These are phyloP conservation scores for Eucalyptus cloeziana DNA, from an alignment of 345 rosid species.

Conservation along the genomic window DNA sequence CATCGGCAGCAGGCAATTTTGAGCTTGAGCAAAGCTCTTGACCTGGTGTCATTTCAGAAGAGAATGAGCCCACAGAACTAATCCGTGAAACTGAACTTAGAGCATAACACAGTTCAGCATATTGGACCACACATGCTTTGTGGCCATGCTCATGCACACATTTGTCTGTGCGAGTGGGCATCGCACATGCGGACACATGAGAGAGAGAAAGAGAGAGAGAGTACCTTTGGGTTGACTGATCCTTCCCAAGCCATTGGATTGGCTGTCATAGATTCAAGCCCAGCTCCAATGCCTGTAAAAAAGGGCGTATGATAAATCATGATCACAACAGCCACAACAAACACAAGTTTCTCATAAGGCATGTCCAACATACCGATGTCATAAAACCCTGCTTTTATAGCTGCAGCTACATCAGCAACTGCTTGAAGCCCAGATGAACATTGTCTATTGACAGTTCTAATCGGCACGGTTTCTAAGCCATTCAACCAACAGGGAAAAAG, in stretches of 20 bases:
- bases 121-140: not conserved
- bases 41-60: conserved; percentile 21
- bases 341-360: not conserved
- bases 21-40: conserved; percentile 63
- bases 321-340: not conserved
- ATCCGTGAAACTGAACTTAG: not conserved
- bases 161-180: not conserved
- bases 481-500: not conserved
- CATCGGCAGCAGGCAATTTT: conserved; percentile 90
- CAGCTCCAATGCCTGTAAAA: conserved; percentile 83
- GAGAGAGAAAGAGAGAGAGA: not conserved
- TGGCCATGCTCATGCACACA: not conserved
- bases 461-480: conserved; percentile 65
- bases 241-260: conserved; percentile 88
- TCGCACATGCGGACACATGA: not conserved
- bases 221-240: conserved; percentile 74
- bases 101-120: not conserved
- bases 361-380: conserved; percentile 49
- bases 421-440: conserved; percentile 99
- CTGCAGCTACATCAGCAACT: conserved; percentile 97
- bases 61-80: not conserved
- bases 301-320: not conserved
- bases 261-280: conserved; percentile 86
- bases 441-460: conserved; percentile 88
- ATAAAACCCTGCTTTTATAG: conserved; percentile 92